Percentiles rank a stretch among this genome's conserved stretches.
Conservation (phyloP, 2,329 filamentous ascomycete genomes). For the Pleoardoris graminearum region DNA sequence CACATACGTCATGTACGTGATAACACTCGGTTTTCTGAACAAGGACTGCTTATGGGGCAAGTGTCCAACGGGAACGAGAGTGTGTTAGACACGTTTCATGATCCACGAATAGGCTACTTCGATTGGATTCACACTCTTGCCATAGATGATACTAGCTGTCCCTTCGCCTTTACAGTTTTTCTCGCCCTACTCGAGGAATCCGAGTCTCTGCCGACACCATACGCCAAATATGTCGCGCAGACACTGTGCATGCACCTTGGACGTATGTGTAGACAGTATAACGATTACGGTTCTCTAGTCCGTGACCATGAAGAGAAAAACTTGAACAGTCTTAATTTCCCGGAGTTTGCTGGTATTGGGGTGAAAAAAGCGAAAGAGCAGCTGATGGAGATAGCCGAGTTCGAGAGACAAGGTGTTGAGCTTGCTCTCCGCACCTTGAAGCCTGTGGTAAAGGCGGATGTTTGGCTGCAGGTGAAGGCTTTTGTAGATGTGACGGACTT, state of each 20-base stretch:
- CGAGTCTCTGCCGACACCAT: conserved; percentile 7
- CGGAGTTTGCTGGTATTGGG: conserved; percentile 1
- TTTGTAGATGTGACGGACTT: conserved; percentile 1
- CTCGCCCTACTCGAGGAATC: background rate
- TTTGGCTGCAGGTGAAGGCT: background rate
- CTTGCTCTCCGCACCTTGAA: background rate
- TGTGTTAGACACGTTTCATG: background rate
- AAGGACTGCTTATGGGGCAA: background rate
- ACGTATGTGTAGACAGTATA: conserved; percentile 31
- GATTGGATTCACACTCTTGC: conserved; percentile 24
- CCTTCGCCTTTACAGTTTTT: conserved; percentile 26
- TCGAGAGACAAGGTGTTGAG: background rate
- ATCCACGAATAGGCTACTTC: background rate
- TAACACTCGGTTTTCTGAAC: background rate
- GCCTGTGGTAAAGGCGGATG: background rate
- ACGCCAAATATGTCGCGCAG: conserved; percentile 19
- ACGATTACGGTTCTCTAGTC: conserved; percentile 28
- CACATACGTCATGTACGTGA: background rate
- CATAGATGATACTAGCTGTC: conserved; percentile 25
- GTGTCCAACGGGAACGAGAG: background rate
- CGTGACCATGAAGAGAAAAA: conserved; percentile 33
- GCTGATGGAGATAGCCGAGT: background rate
- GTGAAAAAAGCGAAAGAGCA: background rate
- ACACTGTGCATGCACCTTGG: conserved; percentile 24
- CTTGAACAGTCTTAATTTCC: conserved; percentile 18